Evolutionary conservation across 441 rosid species (phyloP), one percentile per base, ranked within the genome.

Genomic region (Daphne laureola): DNA sequence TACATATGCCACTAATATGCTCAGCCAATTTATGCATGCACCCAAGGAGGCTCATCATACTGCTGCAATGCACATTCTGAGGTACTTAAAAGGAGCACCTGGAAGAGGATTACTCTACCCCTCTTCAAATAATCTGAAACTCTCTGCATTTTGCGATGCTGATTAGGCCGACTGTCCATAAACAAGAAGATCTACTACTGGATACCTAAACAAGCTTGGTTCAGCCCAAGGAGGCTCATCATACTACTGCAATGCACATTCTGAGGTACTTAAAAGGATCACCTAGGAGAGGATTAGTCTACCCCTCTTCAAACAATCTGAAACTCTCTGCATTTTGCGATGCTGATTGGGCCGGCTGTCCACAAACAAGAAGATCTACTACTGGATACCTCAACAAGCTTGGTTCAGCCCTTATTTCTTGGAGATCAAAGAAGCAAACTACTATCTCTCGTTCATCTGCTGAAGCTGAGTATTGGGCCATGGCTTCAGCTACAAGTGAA

Each of bases 261-360:
- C 17, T 47, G 0, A 1, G 14, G 4, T 57, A 31, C n/a, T 1
- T 57, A 0, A 48, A 57, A 13, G 25, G 3, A 3, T 2, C 13
- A 3, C 35, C 5, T 1, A 0, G 52, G 0, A 5, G 31, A 17
- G 61, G 61, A 0, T 27, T 57, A 14, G 26, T 27, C 2, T 14
- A 45, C 2, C 6, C 15, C 2, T 3, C 18, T 0, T 0, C 3
- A 8, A 8, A 25, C 16, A 3, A 14, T 5, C 9, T 57, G 1
- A 13, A 17, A 2, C 2, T 41, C 3, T 25, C 18, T 4, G 14
- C 21, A 1, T 58, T 40, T 15, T 43, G 8, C 44, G 51, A 59
- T 12, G 15, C 18, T 0, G 43, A 59, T 13, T 59, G 14, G 45
- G 56, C 56, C 14, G 6, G 21, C 14, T 60, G 46, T 17, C 40